A percentile compares a stretch with the other conserved stretches of the same genome.
Conservation (phyloP, 2,329 filamentous ascomycete species). For the Aureobasidium zeae region DNA sequence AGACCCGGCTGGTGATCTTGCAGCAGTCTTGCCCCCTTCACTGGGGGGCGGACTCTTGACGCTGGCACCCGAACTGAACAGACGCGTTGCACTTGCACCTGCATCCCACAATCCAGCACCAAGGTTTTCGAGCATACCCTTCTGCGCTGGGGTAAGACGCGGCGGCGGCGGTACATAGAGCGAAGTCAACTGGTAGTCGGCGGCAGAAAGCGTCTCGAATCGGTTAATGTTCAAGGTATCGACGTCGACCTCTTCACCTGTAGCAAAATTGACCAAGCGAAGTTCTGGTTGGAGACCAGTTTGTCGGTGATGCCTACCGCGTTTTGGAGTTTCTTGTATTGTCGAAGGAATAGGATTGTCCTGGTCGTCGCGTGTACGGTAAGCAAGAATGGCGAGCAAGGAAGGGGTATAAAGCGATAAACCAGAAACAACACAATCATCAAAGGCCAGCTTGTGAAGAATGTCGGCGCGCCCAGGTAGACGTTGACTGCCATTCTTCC, state of each 20-base stretch:
- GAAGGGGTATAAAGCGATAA: conserved; percentile 93
- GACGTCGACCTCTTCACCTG: conserved; percentile 74
- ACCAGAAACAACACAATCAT: conserved; percentile 96
- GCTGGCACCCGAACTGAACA: conserved; percentile 82
- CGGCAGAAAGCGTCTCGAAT: conserved; percentile 74
- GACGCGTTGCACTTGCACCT: conserved; percentile 63
- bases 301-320: conserved; percentile 59
- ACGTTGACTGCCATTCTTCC: conserved; percentile 57
- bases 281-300: conserved; percentile 82
- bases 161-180: conserved; percentile 64
- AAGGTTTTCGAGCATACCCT: conserved; percentile 67
- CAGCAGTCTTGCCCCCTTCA: conserved; percentile 28
- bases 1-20: conserved; percentile 29
- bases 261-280: conserved; percentile 78
- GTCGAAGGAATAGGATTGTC: conserved; percentile 47
- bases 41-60: conserved; percentile 43
- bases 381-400: conserved; percentile 83
- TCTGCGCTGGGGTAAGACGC: conserved; percentile 53
- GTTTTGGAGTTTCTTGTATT: conserved; percentile 48
- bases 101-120: conserved; percentile 80
- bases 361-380: conserved; percentile 66
- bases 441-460: conserved; percentile 76
- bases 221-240: conserved; percentile 79
- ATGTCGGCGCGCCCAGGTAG: conserved; percentile 78
- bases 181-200: conserved; percentile 84